Percentiles rank a stretch among this genome's conserved stretches.
phyloP scores from a whole-genome alignment of 2,329 filamentous ascomycete species.

The Drechmeria coniospora region DNA sequence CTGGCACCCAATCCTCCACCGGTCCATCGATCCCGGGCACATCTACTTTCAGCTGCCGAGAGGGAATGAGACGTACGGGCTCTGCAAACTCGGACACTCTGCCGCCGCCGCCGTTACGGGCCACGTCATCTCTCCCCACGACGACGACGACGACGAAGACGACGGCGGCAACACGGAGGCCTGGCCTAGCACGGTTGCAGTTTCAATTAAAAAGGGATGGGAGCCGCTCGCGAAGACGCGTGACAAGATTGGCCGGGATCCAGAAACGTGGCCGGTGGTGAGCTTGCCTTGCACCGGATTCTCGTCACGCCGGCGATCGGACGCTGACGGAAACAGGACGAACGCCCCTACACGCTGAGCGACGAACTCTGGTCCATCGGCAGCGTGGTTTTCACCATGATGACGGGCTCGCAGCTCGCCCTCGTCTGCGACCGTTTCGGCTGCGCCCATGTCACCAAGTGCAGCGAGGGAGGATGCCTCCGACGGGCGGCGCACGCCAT shows the following conservation, averaged over 20 bases:
- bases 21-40: slow-evolving; percentile 28
- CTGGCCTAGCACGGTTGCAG: slow-evolving; percentile 3
- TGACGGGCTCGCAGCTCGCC: slow-evolving; percentile 14
- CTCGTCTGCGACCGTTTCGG: slow-evolving; percentile 7
- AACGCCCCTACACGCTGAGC: slow-evolving; percentile 19
- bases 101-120: slow-evolving; percentile 23
- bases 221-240: slow-evolving; percentile 3
- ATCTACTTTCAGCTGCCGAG: slow-evolving; percentile 34
- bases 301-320: no score
- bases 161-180: no score
- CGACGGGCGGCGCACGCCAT: slow-evolving; percentile 6
- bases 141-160: not conserved
- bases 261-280: slow-evolving; percentile 1
- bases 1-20: slow-evolving; percentile 38
- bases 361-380: slow-evolving; percentile 24
- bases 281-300: no score
- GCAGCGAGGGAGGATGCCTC: slow-evolving; percentile 12
- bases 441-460: slow-evolving; percentile 15
- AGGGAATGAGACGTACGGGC: slow-evolving; percentile 33
- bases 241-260: slow-evolving; percentile 3
- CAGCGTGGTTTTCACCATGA: slow-evolving; percentile 24
- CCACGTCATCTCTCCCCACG: slow-evolving; percentile 9
- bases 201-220: slow-evolving; percentile 6
- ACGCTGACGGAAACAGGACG: slow-evolving; percentile 7
- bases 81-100: slow-evolving; percentile 38